Base-by-base conservation (phyloP, 148 eudicot genomes). In the Diospyros kaki region DNA sequence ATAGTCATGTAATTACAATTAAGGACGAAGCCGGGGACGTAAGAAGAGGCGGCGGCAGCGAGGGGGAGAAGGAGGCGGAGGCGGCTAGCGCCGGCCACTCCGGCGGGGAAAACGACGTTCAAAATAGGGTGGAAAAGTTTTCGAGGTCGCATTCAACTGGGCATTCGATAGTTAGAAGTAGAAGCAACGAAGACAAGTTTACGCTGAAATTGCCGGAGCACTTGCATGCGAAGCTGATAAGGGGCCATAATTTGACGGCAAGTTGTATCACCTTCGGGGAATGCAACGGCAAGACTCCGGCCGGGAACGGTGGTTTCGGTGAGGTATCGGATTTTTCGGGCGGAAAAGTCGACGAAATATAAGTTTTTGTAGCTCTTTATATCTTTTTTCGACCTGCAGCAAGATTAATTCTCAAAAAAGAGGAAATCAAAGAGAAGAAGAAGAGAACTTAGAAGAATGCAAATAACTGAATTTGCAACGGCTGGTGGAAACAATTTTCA, bases 121-220 rank as follows among this genome's bases (percentile, higher is more conserved):
- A 44, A 2, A 65, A 46, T 3, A 55, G 50, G 7, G 61, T 17
- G 44, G 87, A 77, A 54, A 83, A 79, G 69, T 85, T 89, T 83
- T 53, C 89, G 1, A 87, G 91, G 81, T 93, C 91, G 4, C 86
- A 89, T 64, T 89, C 98, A 7, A 93, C 98, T 0, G 98, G 98
- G 39, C 98, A 93, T 81, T 91, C 98, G 4, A 86, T 93, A 51
- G 75, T 75, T 4, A 77, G 64, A 45, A 53, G 46, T 41, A 75
- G 76, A 55, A 58, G 46, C 6, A 51, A 71, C 4, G 82, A 84
- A 5, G 89, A 89, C 48, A 91, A 80, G 79, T 89, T 75, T 81
- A 93, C 87, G 2, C 58, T 91, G 64, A 86, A 75, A 72, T 76
- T 93, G 64, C 89, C 89, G 4, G 73, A 88, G 43, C 69, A 86